Evolutionary conservation across 345 rosid species (phyloP).

Genomic region (Zanthoxylum bungeanum): DNA sequence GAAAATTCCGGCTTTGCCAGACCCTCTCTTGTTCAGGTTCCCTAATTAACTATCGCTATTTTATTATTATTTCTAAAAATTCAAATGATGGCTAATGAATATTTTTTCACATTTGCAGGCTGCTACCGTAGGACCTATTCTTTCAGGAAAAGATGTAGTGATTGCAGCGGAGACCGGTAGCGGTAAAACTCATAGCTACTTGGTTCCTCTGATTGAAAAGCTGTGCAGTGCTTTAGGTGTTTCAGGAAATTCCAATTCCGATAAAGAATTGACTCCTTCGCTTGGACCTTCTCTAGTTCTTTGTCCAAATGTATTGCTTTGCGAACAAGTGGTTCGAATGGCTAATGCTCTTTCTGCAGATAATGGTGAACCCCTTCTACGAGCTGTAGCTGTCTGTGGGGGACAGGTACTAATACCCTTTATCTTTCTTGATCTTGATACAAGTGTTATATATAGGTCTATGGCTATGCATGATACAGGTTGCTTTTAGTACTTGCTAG

Average conservation of each 20-base stretch:
- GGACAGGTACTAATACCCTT: constrained; percentile 51
- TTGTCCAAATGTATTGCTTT: constrained; percentile 84
- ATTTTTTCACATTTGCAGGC: constrained; percentile 37
- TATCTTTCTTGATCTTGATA: neutral
- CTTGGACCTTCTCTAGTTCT: constrained; percentile 58
- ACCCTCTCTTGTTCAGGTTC: constrained; percentile 91
- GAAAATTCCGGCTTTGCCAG: constrained; percentile 53
- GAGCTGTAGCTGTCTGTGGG: constrained; percentile 67
- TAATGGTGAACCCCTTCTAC: constrained; percentile 65
- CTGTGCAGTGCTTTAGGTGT: constrained; percentile 25
- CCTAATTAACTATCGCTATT: neutral
- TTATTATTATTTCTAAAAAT: neutral
- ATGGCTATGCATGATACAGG: neutral
- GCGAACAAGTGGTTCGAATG: constrained; percentile 93
- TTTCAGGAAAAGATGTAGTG: constrained; percentile 83
- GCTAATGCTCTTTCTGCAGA: constrained; percentile 62
- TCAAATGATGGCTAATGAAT: neutral
- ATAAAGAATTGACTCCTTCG: constrained; percentile 13
- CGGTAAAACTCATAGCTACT: constrained; percentile 86
- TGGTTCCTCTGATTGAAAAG: constrained; percentile 68
- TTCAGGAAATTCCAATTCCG: constrained; percentile 12
- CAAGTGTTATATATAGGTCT: neutral
- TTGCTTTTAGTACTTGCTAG: neutral
- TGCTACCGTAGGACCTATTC: constrained; percentile 58
- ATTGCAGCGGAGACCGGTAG: constrained; percentile 98